Evolutionary conservation across 2,329 filamentous ascomycete genomes (phyloP), one percentile per base, ranked within the genome.

Genomic region (Simplicillium aogashimaense): DNA sequence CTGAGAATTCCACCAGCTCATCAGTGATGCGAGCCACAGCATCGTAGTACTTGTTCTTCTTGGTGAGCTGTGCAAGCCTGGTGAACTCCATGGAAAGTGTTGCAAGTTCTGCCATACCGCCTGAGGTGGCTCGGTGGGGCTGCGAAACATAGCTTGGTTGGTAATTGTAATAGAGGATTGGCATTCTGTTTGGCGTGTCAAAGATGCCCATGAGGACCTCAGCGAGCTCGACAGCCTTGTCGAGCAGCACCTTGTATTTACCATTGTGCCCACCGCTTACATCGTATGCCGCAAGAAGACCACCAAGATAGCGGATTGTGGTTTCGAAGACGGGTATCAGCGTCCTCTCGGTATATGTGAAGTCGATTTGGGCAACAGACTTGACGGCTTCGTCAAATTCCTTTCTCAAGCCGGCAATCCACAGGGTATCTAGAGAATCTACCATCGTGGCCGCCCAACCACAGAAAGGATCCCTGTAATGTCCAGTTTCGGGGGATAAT

Each of bases 101-200:
- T 2, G 83, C 89, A 28, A 92, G 59, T 59, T 92, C 86, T n/a
- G 78, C 78, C 28, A 81, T 60, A 50, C 72, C 65, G n/a, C 74
- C 74, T 37, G 55, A 61, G 43, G 67, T 64, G 1, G 84, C 84
- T 17, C 74, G 70, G 50, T 79, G 81, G 7, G 79, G 75, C 47
- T 80, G 72, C 3, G 73, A 76, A 9, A 75, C 72, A 50, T 69
- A 77, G 13, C 72, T 63, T 48, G 82, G 84, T 50, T 76, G 74
- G 86, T 84, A 95, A 46, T 72, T 66, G 61, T 90, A 94, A 60
- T 81, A 88, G 5, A 87, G 72, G 6, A 86, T 64, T 3, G 90
- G 89, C 86, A 97, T 94, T 50, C 87, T 79, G 58, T 97, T 95
- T 1, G 89, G 89, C 1, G 90, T 95, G 60, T 94, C 87, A 52